Base-by-base conservation (phyloP, 2,329 filamentous ascomycete genomes). In the Microdochium bolleyi region DNA sequence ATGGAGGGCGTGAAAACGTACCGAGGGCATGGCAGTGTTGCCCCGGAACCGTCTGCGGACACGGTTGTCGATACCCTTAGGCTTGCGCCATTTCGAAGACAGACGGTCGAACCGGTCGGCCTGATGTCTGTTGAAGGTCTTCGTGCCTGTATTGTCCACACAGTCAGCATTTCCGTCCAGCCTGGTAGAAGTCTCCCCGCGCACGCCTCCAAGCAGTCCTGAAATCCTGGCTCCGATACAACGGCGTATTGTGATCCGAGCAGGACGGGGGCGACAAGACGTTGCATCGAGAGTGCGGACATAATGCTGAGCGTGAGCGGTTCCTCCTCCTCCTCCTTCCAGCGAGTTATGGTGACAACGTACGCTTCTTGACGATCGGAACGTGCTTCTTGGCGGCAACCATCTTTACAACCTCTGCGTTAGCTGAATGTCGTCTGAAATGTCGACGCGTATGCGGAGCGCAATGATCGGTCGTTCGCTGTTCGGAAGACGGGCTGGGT, bases 291-390 rank as follows among this genome's bases (percentile, higher is more conserved):
- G 3, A 19, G 5, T 5, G 41, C 8, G 41, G 19, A n/a, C 9
- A 24, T 3, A 4, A 19, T 46, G 41, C 21, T 46, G 41, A 13
- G 41, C 19, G 19, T 46, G 41, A 49, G 44, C 49, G 27, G 30
- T 30, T 51, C 48, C 27, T 41, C 22, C 21, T 53, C 41, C 46
- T 25, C n/a, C 19, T 19, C 37, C 7, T 41, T 46, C 41, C 41
- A 46, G 7, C 41, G 41, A 19, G 22, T 21, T 22, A 19, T 13
- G 10, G 21, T 21, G 14, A 22, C 19, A 70, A 91, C 90, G 73
- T 92, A 95, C 91, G 91, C 91, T 99, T 99, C 90, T 99, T 99
- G 73, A 99, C 89, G 84, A 99, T 99, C 72, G 92, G 87, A 74
- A 97, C 85, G 80, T 97, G 94, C 84, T 95, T 95, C 89, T 95